Evolutionary conservation across 352 stramenopile genomes (phyloP).

Genomic region (Saprolegnia diclina): DNA sequence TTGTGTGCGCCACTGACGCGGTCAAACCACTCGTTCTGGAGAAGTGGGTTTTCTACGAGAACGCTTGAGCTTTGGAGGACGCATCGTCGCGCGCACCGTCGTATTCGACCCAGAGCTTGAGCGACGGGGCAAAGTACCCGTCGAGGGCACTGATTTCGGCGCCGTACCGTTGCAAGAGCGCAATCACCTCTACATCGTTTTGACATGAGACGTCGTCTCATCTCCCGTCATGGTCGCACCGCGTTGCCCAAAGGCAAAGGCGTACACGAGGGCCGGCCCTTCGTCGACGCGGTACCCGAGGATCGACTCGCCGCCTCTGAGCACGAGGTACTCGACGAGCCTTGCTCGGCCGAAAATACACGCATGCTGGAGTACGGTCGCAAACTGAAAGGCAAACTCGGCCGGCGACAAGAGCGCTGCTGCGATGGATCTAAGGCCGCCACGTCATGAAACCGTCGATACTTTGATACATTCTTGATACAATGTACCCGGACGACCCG

Average conservation of each 20-base stretch:
- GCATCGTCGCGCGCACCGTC: background rate
- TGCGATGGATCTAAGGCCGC: no score
- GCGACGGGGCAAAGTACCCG: constrained; percentile 42
- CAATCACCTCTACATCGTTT: constrained; percentile 28
- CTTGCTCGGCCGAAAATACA: constrained; percentile 45
- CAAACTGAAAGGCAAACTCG: constrained; percentile 66
- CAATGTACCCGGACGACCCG: no score
- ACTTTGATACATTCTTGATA: background rate
- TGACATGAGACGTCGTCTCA: background rate
- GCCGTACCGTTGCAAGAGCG: constrained; percentile 37
- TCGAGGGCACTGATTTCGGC: constrained; percentile 49
- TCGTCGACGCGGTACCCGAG: constrained; percentile 57
- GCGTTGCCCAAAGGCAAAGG: constrained; percentile 51
- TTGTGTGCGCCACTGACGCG: background rate
- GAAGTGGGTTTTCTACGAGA: constrained; percentile 1
- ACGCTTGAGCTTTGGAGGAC: no score
- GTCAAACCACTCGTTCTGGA: constrained; percentile 12
- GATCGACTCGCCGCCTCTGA: constrained; percentile 47
- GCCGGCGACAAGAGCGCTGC: constrained; percentile 28
- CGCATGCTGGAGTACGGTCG: constrained; percentile 50
- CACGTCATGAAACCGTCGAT: constrained; percentile 32
- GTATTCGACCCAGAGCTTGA: constrained; percentile 61
- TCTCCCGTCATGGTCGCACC: background rate
- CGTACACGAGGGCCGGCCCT: constrained; percentile 50
- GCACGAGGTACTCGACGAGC: constrained; percentile 49